Percentiles rank a stretch among this genome's conserved stretches.
These are phyloP conservation scores for Verbena officinalis DNA, from an alignment of 257 asterid species.

Conservation along the genomic window DNA sequence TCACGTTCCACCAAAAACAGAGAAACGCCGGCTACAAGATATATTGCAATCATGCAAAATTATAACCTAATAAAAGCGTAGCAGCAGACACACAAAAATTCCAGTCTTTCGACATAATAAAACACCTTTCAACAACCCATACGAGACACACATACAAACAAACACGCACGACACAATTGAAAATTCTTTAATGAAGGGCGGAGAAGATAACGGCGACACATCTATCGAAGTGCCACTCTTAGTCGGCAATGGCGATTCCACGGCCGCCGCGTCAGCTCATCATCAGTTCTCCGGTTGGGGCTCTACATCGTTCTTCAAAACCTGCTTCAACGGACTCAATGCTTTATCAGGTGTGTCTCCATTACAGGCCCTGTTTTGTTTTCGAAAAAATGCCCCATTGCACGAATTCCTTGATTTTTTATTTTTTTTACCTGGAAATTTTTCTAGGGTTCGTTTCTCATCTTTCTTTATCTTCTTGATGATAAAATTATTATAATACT, in stretches of 20 bases:
- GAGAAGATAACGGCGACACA: conserved; percentile 16
- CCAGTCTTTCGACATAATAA: background rate
- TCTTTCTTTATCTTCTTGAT: background rate
- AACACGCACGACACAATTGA: background rate
- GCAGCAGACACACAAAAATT: background rate
- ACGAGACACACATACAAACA: background rate
- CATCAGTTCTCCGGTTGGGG: conserved; percentile 33
- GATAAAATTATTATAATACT: background rate
- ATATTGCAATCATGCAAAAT: no score
- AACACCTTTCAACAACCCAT: background rate
- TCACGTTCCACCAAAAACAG: no score
- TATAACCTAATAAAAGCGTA: no score
- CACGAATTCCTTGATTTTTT: background rate
- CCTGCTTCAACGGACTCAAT: conserved; percentile 90
- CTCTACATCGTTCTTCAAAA: conserved; percentile 69
- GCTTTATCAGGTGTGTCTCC: conserved; percentile 56
- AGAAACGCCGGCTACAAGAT: no score
- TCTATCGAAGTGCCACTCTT: conserved; percentile 34
- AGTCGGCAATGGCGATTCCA: conserved; percentile 10
- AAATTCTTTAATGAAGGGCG: conserved; percentile 33
- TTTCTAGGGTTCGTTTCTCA: background rate
- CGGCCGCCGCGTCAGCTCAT: conserved; percentile 1
- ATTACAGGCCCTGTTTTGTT: background rate
- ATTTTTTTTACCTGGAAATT: background rate
- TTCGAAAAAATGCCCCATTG: background rate